Percentiles rank a stretch among this genome's conserved stretches.
Conservation (phyloP, 139 green algal species). For the Chlamydomonas sp. region DNA sequence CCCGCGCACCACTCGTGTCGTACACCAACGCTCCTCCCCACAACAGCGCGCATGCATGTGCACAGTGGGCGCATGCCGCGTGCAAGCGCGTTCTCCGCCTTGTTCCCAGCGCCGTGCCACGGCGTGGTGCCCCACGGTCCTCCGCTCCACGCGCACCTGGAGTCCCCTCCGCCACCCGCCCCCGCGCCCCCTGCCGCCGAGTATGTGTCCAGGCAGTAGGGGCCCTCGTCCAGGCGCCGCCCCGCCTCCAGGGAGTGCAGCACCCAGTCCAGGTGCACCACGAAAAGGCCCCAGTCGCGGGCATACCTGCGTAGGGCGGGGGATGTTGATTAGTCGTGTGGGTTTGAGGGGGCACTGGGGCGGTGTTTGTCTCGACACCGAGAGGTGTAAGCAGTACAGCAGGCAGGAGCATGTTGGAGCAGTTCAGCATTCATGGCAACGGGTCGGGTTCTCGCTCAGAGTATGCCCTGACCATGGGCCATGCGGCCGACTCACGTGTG, state of each 20-base stretch:
- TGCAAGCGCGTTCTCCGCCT: too few relatives aligned
- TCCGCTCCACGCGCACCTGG: neutral
- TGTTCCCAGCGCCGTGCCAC: too few relatives aligned
- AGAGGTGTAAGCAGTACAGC: neutral
- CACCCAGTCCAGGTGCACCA: slow-evolving; percentile 36
- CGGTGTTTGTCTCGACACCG: neutral
- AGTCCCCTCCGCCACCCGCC: neutral
- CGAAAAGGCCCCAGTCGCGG: slow-evolving; percentile 7
- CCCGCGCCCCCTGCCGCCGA: too few relatives aligned
- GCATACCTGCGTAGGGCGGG: neutral
- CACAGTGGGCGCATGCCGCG: too few relatives aligned
- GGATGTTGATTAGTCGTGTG: neutral
- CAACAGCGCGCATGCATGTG: too few relatives aligned
- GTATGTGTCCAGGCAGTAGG: slow-evolving; percentile 22
- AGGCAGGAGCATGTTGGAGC: neutral
- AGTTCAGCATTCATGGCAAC: neutral
- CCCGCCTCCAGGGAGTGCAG: slow-evolving; percentile 1
- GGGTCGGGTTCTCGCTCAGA: too few relatives aligned
- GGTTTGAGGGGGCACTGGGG: too few relatives aligned
- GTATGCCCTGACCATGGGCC: neutral
- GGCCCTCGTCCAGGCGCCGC: slow-evolving; percentile 17
- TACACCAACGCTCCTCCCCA: too few relatives aligned
- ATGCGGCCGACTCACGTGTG: neutral
- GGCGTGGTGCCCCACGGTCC: neutral
- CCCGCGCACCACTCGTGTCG: too few relatives aligned